Evolutionary conservation across 345 rosid genomes (phyloP).

Genomic region (Brassica carinata): DNA sequence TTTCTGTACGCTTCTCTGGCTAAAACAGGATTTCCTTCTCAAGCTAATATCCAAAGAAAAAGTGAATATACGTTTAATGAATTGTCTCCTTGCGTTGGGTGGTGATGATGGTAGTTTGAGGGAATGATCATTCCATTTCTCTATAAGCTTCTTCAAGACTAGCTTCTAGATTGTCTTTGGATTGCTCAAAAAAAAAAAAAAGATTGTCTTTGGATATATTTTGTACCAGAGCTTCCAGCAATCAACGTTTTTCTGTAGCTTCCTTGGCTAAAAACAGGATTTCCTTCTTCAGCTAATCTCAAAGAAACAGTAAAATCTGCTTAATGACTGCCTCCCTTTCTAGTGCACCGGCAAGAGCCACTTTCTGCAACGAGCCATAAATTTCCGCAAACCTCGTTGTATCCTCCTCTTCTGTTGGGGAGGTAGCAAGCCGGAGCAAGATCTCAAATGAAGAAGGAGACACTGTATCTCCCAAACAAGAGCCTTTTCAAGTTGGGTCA

Average conservation of each 20-base stretch:
- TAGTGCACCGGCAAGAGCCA: too few species aligned
- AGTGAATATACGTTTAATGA: neutral
- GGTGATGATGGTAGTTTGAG: neutral
- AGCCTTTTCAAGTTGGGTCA: too few species aligned
- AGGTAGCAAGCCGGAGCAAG: too few species aligned
- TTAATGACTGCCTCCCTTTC: too few species aligned
- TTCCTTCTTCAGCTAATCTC: constrained; percentile 62
- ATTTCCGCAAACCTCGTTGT: too few species aligned
- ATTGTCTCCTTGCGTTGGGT: neutral
- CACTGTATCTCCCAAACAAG: too few species aligned
- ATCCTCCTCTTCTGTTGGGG: too few species aligned
- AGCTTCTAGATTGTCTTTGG: neutral
- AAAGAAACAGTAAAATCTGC: too few species aligned
- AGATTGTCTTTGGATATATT: neutral
- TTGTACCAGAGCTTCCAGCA: neutral
- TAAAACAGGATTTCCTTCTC: neutral
- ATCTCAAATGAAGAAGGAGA: too few species aligned
- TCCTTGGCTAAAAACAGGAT: constrained; percentile 62
- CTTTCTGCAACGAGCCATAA: too few species aligned
- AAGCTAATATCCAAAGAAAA: neutral
- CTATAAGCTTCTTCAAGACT: neutral
- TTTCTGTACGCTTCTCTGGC: neutral
- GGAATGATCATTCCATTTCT: neutral
- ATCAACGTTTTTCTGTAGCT: constrained; percentile 41
- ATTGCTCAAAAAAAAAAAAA: too few species aligned